Evolutionary conservation across 441 rosid species (phyloP), one percentile per base, ranked within the genome.

Genomic region (Gossypium trilobum): DNA sequence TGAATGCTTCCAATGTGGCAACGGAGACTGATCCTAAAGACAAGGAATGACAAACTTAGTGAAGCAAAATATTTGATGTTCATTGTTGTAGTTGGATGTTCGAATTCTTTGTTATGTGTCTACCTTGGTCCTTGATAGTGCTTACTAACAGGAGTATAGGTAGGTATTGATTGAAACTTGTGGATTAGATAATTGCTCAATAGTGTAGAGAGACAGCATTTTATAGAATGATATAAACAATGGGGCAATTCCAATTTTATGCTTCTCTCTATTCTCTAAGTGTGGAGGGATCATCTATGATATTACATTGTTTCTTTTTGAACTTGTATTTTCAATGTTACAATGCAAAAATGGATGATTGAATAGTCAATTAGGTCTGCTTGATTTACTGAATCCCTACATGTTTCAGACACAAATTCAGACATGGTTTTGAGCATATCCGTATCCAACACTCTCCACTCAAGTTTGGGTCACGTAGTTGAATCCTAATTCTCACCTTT

Each of bases 11-110:
- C n/a, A 74, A 78, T 8, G 31, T 78, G 58, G 68, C 86, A 0
- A 74, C 87, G 0, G 86, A 80, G 36, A 79, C 66, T 1, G 84
- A 72, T 9, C 25, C 85, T 0, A 81, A 82, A 19, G 86, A 82
- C 50, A 81, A 84, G 59, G 84, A 78, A 72, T 77, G 22, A 31
- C 60, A 27, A 63, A 19, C 44, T 27, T 71, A 54, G 58, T 19
- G 51, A 22, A 75, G 39, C 39, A 59, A 29, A 23, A 27, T 68
- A 55, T 55, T 55, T 31, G 51, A 66, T 71, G 33, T 14, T 73
- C 14, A 11, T 76, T 73, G 57, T 76, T 78, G 82, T 76, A 76
- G 79, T 76, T 63, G 25, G 60, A 60, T 25, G n/a, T 50, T 66
- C 69, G 71, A 19, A 42, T 60, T 63, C 74, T 44, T 57, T 20